phyloP scores from a whole-genome alignment of 1,139 yeast species.

The Kodamaea arcana region DNA sequence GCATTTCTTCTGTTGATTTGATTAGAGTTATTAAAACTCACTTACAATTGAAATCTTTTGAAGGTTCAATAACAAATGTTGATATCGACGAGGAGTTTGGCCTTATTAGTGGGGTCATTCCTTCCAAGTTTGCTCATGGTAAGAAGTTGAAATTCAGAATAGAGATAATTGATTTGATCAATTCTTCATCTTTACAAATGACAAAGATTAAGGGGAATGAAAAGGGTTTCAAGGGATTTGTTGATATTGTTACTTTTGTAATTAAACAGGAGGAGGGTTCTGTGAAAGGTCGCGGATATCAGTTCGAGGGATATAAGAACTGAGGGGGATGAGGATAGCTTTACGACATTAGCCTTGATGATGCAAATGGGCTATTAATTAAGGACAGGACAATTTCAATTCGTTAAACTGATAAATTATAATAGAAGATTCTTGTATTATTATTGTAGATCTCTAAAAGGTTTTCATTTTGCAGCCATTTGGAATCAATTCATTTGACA shows the following conservation, averaged over 20 bases:
- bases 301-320: constrained; percentile 15
- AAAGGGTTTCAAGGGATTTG: constrained; percentile 57
- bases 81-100: constrained; percentile 44
- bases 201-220: constrained; percentile 63
- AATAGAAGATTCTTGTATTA: no score
- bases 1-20: constrained; percentile 27
- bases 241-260: constrained; percentile 42
- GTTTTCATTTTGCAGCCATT: no score
- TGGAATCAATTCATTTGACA: no score
- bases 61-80: constrained; percentile 45
- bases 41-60: constrained; percentile 45
- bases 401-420: no score
- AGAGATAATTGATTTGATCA: constrained; percentile 36
- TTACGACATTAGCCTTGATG: no score
- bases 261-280: constrained; percentile 35
- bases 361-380: no score
- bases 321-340: no score
- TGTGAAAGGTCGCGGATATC: constrained; percentile 17
- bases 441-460: no score
- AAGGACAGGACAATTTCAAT: no score
- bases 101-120: constrained; percentile 43
- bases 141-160: constrained; percentile 47
- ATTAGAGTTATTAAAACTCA: constrained; percentile 36
- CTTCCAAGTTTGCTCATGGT: constrained; percentile 46
- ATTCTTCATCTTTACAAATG: constrained; percentile 49